Percentiles rank a stretch among this genome's conserved stretches.
These are phyloP conservation scores for Cocos nucifera DNA, from an alignment of 176 grass and related monocot species.

Conservation along the genomic window DNA sequence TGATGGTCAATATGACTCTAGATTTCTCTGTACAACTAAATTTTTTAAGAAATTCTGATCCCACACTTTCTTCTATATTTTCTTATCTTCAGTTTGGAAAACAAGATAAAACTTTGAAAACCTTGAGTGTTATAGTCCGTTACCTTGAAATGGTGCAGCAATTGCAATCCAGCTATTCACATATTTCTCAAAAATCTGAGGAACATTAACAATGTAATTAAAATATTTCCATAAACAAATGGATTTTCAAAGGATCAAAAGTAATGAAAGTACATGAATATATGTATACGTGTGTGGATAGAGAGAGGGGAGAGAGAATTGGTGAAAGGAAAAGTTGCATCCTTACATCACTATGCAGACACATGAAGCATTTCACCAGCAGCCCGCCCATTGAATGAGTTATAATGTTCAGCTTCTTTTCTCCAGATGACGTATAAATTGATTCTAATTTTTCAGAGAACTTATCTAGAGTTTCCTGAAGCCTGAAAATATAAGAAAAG, in stretches of 20 bases:
- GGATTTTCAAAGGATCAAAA: not conserved
- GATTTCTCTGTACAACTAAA: too few relatives aligned
- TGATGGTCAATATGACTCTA: too few relatives aligned
- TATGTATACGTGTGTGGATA: too few relatives aligned
- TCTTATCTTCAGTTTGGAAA: too few relatives aligned
- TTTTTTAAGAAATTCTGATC: too few relatives aligned
- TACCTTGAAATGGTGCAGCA: conserved; percentile 99
- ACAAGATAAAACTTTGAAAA: too few relatives aligned
- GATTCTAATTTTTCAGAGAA: conserved; percentile 75
- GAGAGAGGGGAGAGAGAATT: not conserved
- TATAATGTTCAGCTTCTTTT: conserved; percentile 80
- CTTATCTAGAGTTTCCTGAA: conserved; percentile 65
- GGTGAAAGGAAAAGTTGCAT: conserved; percentile 10
- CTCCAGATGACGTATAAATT: conserved; percentile 65
- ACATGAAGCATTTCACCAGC: conserved; percentile 83
- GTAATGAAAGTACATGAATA: too few relatives aligned
- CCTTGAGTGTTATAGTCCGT: not conserved
- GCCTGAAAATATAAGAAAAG: conserved; percentile 33
- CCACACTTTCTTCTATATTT: too few relatives aligned
- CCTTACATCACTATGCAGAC: conserved; percentile 74
- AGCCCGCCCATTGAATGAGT: conserved; percentile 98
- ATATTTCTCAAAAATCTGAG: conserved; percentile 88
- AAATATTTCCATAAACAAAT: conserved; percentile 1
- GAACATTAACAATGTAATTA: not conserved
- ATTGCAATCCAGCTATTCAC: conserved; percentile 97